These are phyloP conservation scores for Cryptococcus hybrid DNA, from an alignment of 1,284 basidiomycete genomes.

Conservation along the genomic window DNA sequence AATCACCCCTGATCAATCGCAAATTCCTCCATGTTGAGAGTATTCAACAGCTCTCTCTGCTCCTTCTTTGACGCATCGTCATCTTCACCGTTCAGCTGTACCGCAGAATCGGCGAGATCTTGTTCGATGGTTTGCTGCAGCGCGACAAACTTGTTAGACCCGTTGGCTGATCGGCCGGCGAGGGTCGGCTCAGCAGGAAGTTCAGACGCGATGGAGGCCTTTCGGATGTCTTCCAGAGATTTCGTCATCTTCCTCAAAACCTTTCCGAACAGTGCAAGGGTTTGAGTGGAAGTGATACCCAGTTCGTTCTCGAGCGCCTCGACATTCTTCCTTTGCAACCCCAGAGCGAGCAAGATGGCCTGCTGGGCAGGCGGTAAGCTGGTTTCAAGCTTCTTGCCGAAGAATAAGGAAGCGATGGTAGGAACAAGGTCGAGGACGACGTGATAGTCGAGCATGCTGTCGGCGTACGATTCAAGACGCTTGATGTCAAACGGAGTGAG, in stretches of 20 bases:
- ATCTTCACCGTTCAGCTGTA: constrained; percentile 53
- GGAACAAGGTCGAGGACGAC: constrained; percentile 93
- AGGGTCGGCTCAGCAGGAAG: constrained; percentile 48
- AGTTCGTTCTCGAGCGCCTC: constrained; percentile 87
- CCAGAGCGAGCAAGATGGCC: constrained; percentile 83
- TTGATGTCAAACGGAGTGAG: constrained; percentile 95
- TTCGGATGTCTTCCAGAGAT: constrained; percentile 75
- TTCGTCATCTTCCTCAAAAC: constrained; percentile 82
- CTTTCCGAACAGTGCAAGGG: constrained; percentile 89
- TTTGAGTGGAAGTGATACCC: constrained; percentile 78
- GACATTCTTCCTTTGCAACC: constrained; percentile 85
- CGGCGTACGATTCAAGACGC: constrained; percentile 90
- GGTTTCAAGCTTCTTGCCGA: constrained; percentile 70
- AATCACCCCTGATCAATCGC: constrained; percentile 76
- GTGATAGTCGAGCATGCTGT: constrained; percentile 95
- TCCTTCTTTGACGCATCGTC: constrained; percentile 42
- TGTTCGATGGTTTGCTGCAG: constrained; percentile 56
- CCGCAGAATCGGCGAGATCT: constrained; percentile 59
- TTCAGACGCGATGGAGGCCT: constrained; percentile 65
- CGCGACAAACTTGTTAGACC: constrained; percentile 52
- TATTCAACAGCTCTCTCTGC: constrained; percentile 79
- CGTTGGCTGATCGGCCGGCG: constrained; percentile 1
- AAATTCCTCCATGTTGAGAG: constrained; percentile 79
- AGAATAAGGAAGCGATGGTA: constrained; percentile 74
- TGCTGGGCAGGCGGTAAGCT: constrained; percentile 80